Conservation (phyloP, 805 yeast species). For the Suhomyces xylopsoci region DNA sequence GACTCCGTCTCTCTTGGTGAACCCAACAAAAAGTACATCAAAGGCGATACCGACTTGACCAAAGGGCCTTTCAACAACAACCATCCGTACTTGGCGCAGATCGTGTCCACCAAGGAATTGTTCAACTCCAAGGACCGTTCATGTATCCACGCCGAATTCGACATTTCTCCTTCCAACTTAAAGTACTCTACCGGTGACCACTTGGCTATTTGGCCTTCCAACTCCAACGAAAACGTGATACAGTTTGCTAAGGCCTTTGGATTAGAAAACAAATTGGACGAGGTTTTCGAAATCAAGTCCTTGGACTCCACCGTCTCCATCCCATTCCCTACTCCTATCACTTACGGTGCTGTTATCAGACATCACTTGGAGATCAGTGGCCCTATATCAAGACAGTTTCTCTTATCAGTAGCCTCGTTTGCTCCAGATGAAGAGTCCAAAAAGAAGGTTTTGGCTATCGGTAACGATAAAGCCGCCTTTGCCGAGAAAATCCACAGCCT, state of each 20-base stretch:
- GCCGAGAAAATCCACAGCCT: slow-evolving; percentile 60
- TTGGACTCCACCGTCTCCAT: slow-evolving; percentile 64
- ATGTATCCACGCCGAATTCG: slow-evolving; percentile 90
- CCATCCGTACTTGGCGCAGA: slow-evolving; percentile 80
- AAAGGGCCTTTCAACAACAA: slow-evolving; percentile 76
- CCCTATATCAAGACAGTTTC: slow-evolving; percentile 85
- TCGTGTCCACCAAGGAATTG: slow-evolving; percentile 61
- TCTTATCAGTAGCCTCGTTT: slow-evolving; percentile 69
- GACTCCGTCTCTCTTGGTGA: slow-evolving; percentile 64
- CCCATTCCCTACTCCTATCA: slow-evolving; percentile 77
- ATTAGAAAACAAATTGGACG: slow-evolving; percentile 48
- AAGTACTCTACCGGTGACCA: slow-evolving; percentile 95
- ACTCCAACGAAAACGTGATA: slow-evolving; percentile 71
- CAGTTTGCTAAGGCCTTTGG: slow-evolving; percentile 63
- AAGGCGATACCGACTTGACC: slow-evolving; percentile 30
- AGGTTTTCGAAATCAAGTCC: slow-evolving; percentile 61
- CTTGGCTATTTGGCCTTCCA: slow-evolving; percentile 91
- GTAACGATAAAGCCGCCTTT: slow-evolving; percentile 67
- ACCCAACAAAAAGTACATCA: slow-evolving; percentile 54
- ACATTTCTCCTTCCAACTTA: slow-evolving; percentile 67
- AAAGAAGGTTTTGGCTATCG: slow-evolving; percentile 47
- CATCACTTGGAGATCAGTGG: slow-evolving; percentile 90
- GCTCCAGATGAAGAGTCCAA: slow-evolving; percentile 69
- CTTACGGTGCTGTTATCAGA: slow-evolving; percentile 83
- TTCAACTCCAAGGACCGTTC: slow-evolving; percentile 63